phyloP scores from a whole-genome alignment of 2,329 filamentous ascomycete species.

The Phialophora chinensis region DNA sequence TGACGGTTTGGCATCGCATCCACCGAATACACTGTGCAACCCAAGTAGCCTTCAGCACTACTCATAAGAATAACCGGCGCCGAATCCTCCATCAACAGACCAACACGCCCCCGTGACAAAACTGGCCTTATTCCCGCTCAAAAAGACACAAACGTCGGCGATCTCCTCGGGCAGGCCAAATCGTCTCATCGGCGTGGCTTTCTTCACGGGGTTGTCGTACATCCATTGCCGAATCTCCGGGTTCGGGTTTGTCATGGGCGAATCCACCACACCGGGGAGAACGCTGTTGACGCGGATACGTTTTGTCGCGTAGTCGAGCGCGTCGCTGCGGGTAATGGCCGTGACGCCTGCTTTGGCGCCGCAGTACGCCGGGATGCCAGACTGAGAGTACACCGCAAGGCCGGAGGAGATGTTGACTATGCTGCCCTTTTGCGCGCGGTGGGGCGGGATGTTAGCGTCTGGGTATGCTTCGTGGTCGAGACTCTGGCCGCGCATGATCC shows the following conservation, averaged over 20 bases:
- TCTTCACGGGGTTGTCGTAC: slow-evolving; percentile 19
- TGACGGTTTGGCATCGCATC: neutral
- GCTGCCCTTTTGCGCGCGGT: slow-evolving; percentile 52
- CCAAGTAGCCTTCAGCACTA: neutral
- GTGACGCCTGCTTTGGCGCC: slow-evolving; percentile 53
- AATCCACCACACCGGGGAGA: slow-evolving; percentile 54
- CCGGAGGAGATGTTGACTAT: slow-evolving; percentile 62
- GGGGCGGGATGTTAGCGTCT: slow-evolving; percentile 42
- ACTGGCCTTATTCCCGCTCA: slow-evolving; percentile 25
- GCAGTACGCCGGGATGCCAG: slow-evolving; percentile 48
- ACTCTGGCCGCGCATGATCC: slow-evolving; percentile 48
- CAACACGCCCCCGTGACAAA: slow-evolving; percentile 27
- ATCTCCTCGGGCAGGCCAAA: slow-evolving; percentile 64
- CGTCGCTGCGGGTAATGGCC: slow-evolving; percentile 51
- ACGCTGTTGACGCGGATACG: slow-evolving; percentile 49
- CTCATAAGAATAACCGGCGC: slow-evolving; percentile 17
- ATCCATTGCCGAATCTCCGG: slow-evolving; percentile 23
- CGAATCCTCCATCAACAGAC: slow-evolving; percentile 24
- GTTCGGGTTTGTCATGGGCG: slow-evolving; percentile 50
- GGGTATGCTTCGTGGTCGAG: slow-evolving; percentile 51
- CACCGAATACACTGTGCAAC: neutral
- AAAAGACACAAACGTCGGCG: slow-evolving; percentile 66
- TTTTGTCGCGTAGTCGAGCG: slow-evolving; percentile 43
- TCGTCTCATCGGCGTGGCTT: slow-evolving; percentile 44
- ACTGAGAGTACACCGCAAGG: slow-evolving; percentile 51